Conservation (phyloP, 371 early-diverging fungal species). For the Syncephalis plumigaleata region DNA sequence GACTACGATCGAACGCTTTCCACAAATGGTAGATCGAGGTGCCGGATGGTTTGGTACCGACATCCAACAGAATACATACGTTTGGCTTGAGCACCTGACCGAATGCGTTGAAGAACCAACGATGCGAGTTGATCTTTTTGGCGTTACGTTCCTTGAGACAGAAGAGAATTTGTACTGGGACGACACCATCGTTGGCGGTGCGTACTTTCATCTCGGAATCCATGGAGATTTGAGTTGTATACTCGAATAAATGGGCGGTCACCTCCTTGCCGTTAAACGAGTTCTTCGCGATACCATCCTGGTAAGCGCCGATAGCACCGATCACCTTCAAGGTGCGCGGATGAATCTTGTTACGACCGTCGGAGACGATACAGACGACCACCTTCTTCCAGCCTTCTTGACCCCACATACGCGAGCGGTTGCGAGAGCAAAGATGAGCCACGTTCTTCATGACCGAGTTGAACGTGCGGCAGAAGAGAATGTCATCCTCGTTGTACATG, state of each 20-base stretch:
- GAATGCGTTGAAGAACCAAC: constrained; percentile 77
- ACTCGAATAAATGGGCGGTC: constrained; percentile 67
- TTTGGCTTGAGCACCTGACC: constrained; percentile 45
- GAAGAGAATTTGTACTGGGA: constrained; percentile 64
- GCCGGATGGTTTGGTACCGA: constrained; percentile 43
- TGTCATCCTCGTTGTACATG: constrained; percentile 46
- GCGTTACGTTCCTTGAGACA: constrained; percentile 76
- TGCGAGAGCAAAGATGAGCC: constrained; percentile 45
- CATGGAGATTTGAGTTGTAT: constrained; percentile 48
- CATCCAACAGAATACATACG: constrained; percentile 59
- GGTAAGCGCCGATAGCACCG: constrained; percentile 47
- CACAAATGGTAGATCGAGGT: constrained; percentile 45
- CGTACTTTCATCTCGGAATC: constrained; percentile 24
- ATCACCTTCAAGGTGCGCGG: constrained; percentile 29
- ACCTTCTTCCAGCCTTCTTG: constrained; percentile 67
- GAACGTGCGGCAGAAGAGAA: constrained; percentile 53
- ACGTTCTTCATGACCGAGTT: constrained; percentile 65
- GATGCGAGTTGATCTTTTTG: constrained; percentile 77
- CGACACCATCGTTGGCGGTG: constrained; percentile 25
- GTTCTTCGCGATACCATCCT: constrained; percentile 47
- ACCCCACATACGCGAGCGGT: constrained; percentile 42
- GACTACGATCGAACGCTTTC: constrained; percentile 42
- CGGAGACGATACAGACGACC: constrained; percentile 67
- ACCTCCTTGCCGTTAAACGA: constrained; percentile 34
- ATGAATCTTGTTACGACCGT: constrained; percentile 57